A percentile compares a stretch with the other conserved stretches of the same genome.
Evolutionary conservation across 192 early-diverging fungal species (phyloP).

Genomic region (Diversispora epigaea): DNA sequence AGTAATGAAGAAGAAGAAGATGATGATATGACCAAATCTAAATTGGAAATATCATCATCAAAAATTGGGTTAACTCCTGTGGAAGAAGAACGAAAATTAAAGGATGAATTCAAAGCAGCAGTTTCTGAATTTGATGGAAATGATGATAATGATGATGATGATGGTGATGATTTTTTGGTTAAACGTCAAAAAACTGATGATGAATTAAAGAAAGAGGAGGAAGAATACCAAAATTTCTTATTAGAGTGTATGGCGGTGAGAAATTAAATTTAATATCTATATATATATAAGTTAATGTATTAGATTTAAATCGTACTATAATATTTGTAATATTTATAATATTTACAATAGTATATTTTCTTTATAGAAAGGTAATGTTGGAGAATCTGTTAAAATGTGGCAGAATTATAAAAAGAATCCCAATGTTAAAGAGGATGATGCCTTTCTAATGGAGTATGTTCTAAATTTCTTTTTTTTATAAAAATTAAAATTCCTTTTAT

Average conservation of each 20-base stretch:
- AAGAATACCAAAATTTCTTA: conserved; percentile 87
- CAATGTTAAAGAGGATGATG: conserved; percentile 52
- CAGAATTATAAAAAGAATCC: conserved; percentile 52
- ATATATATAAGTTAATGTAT: not conserved
- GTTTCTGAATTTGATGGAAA: conserved; percentile 36
- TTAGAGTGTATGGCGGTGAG: conserved; percentile 68
- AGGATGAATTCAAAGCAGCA: conserved; percentile 64
- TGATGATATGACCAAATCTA: conserved; percentile 33
- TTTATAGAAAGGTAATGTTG: conserved; percentile 48
- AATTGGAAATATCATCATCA: not conserved
- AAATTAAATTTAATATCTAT: not conserved
- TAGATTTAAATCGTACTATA: not conserved
- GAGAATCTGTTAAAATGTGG: conserved; percentile 62
- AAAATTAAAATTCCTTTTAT: not conserved
- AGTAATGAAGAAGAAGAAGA: conserved; percentile 52
- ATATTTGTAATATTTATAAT: too few relatives aligned
- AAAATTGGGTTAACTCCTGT: conserved; percentile 60
- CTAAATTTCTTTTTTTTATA: not conserved
- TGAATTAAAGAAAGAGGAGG: conserved; percentile 80
- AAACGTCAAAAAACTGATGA: conserved; percentile 72
- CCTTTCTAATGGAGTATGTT: conserved; percentile 81
- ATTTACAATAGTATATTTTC: too few relatives aligned
- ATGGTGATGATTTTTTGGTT: conserved; percentile 68
- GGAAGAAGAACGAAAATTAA: conserved; percentile 82
- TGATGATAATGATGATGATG: conserved; percentile 65